Percentiles rank a stretch among this genome's conserved stretches.
Conservation (phyloP, 345 rosid genomes). For the Boechera stricta region DNA sequence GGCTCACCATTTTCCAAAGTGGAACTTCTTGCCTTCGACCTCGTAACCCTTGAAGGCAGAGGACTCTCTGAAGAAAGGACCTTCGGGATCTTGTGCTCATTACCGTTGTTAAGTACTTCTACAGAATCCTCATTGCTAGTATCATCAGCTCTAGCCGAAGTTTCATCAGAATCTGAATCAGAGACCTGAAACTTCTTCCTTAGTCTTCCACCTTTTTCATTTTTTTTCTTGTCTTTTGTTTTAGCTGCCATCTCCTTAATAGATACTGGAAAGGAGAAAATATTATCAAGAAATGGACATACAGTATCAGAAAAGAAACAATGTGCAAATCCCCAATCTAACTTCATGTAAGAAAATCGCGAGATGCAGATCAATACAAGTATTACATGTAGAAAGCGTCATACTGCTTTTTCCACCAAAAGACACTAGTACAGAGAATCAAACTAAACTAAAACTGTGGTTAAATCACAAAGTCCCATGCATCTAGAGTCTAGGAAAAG, state of each 20-base stretch:
- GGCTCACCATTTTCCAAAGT: conserved; percentile 32
- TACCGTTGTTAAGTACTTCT: conserved; percentile 40
- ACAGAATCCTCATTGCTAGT: conserved; percentile 25
- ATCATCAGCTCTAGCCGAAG: conserved; percentile 29
- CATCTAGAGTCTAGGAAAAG: background rate
- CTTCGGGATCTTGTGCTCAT: conserved; percentile 42
- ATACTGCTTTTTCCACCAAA: conserved; percentile 1
- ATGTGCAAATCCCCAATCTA: conserved; percentile 9
- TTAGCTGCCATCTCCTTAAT: conserved; percentile 40
- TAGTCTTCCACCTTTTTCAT: conserved; percentile 47
- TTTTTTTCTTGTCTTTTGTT: conserved; percentile 38
- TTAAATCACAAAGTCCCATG: conserved; percentile 9
- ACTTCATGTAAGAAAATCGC: background rate
- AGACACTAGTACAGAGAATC: conserved; percentile 12
- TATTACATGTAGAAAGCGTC: background rate
- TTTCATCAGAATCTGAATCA: conserved; percentile 57
- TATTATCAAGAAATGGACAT: background rate
- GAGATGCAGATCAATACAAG: background rate
- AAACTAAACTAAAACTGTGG: background rate
- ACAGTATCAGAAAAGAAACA: background rate
- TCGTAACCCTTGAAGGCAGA: conserved; percentile 33
- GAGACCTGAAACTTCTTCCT: conserved; percentile 52
- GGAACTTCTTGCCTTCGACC: conserved; percentile 29
- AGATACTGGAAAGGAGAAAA: conserved; percentile 32
- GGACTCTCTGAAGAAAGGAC: conserved; percentile 37